Evolutionary conservation across 768 basidiomycete species (phyloP).

Genomic region (Pholiota microspora): DNA sequence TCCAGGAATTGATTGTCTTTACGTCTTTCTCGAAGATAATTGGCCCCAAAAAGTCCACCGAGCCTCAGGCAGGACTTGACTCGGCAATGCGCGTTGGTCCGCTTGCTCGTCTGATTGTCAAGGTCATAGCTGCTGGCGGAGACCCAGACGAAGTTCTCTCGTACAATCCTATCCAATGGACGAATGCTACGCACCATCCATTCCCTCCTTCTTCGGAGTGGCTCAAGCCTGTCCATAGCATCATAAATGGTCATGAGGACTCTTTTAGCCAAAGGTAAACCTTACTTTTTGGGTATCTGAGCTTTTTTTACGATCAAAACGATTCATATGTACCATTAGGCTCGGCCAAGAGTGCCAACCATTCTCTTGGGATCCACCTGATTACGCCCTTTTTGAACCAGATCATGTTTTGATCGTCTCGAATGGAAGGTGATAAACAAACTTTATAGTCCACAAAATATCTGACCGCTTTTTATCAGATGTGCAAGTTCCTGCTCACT

Average conservation of each 20-base stretch:
- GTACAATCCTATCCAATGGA: slow-evolving; percentile 52
- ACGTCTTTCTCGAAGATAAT: slow-evolving; percentile 33
- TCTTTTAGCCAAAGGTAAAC: slow-evolving; percentile 47
- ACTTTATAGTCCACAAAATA: not conserved
- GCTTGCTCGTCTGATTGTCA: slow-evolving; percentile 48
- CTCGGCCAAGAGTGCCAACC: slow-evolving; percentile 48
- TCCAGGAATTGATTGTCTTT: not conserved
- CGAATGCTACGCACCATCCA: slow-evolving; percentile 40
- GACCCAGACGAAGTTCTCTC: slow-evolving; percentile 44
- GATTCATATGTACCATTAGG: too few species aligned
- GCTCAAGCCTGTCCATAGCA: slow-evolving; percentile 40
- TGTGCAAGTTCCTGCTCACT: slow-evolving; percentile 48
- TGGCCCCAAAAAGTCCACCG: slow-evolving; percentile 49
- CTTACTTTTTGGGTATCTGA: not conserved
- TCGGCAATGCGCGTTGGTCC: slow-evolving; percentile 46
- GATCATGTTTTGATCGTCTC: slow-evolving; percentile 51
- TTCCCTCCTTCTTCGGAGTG: slow-evolving; percentile 44
- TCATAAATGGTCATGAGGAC: slow-evolving; percentile 48
- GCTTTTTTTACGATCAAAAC: too few species aligned
- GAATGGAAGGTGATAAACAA: slow-evolving; percentile 52
- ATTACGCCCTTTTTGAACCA: slow-evolving; percentile 44
- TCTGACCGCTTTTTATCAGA: slow-evolving; percentile 21
- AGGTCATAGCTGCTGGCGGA: slow-evolving; percentile 37
- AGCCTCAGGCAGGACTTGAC: slow-evolving; percentile 55
- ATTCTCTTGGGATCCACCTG: slow-evolving; percentile 35